Evolutionary conservation across 2,329 filamentous ascomycete genomes (phyloP).

Genomic region (Cladophialophora carrionii): DNA sequence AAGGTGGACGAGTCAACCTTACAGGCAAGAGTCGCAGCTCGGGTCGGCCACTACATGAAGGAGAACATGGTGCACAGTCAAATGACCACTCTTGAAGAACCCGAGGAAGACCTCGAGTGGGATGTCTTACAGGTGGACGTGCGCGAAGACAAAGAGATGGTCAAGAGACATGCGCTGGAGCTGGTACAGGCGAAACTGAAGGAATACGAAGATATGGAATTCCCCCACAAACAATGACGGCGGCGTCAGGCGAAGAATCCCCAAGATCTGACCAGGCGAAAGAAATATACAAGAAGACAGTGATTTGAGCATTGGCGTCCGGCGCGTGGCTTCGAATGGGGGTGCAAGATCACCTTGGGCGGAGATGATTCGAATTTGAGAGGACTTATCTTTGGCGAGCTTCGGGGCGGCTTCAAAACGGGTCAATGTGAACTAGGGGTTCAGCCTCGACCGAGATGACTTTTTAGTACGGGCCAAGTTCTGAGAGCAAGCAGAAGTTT

Average conservation of each 20-base stretch:
- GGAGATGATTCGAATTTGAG: background rate
- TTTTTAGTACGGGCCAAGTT: background rate
- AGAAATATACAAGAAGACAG: constrained; percentile 1
- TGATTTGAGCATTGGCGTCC: constrained; percentile 6
- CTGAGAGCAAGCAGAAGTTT: background rate
- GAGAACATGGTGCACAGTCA: constrained; percentile 94
- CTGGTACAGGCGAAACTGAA: constrained; percentile 61
- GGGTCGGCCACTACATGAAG: constrained; percentile 93
- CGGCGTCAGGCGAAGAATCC: background rate
- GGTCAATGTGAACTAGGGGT: background rate
- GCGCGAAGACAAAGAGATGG: constrained; percentile 57
- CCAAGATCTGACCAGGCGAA: background rate
- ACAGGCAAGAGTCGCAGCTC: constrained; percentile 70
- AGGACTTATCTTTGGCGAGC: background rate
- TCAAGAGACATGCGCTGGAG: constrained; percentile 63
- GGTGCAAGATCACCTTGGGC: background rate
- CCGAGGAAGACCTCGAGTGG: constrained; percentile 65
- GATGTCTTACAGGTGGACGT: constrained; percentile 73
- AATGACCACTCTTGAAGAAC: constrained; percentile 83
- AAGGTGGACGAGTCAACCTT: constrained; percentile 75
- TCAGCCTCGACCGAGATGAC: background rate
- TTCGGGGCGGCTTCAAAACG: background rate
- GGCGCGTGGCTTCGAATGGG: background rate
- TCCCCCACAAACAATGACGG: constrained; percentile 5
- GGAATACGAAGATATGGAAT: constrained; percentile 43